Conservation (phyloP, 129 eudicot species). For the Chrysanthemum seticuspe region DNA sequence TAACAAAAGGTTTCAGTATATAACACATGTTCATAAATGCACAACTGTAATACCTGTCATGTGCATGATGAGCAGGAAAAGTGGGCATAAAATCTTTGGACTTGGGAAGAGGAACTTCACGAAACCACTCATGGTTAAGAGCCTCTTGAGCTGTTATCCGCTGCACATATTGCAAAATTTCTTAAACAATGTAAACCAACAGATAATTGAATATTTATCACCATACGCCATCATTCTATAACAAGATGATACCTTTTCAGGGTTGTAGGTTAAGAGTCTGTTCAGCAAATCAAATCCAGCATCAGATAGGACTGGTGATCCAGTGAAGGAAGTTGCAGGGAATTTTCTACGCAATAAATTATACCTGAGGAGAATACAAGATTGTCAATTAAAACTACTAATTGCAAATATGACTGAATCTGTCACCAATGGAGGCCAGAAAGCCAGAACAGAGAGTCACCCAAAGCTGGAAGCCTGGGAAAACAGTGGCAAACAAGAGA, state of each 20-base stretch:
- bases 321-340: constrained; percentile 94
- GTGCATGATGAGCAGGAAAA: constrained; percentile 95
- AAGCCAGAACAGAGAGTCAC: constrained; percentile 92
- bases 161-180: constrained; percentile 36
- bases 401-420: constrained; percentile 38
- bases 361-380: constrained; percentile 55
- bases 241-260: constrained; percentile 65
- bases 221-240: not conserved
- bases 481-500: constrained; percentile 58
- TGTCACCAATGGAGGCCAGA: constrained; percentile 83
- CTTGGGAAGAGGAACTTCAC: constrained; percentile 69
- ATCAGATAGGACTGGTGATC: constrained; percentile 86
- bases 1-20: not conserved
- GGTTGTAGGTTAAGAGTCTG: constrained; percentile 83
- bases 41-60: constrained; percentile 47
- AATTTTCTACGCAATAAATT: constrained; percentile 71
- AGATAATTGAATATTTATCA: not conserved
- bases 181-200: not conserved
- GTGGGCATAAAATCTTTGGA: constrained; percentile 92
- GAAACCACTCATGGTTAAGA: constrained; percentile 68
- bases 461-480: constrained; percentile 98
- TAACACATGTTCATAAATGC: not conserved
- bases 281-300: constrained; percentile 94
- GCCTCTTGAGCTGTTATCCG: constrained; percentile 72
- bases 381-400: constrained; percentile 50